These are phyloP conservation scores for Helianthus tuberosus DNA, from an alignment of 129 eudicot genomes.

Conservation along the genomic window DNA sequence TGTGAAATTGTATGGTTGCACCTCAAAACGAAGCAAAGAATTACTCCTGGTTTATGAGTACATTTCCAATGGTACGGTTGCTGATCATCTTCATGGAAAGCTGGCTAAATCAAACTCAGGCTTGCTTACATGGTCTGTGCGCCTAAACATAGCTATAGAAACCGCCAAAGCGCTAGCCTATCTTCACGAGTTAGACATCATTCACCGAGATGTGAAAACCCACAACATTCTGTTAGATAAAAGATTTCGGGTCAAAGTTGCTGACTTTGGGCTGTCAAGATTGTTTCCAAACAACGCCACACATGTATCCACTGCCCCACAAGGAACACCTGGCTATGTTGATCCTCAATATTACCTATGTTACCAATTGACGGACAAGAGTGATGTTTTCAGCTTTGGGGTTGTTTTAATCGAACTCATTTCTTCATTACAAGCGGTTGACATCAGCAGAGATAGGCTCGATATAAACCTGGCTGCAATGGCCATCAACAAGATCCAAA, in stretches of 20 bases:
- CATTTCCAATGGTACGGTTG: slow-evolving; percentile 86
- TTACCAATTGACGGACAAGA: slow-evolving; percentile 85
- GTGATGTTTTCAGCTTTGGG: slow-evolving; percentile 92
- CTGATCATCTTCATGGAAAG: slow-evolving; percentile 90
- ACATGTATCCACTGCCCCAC: slow-evolving; percentile 96
- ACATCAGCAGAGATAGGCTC: slow-evolving; percentile 64
- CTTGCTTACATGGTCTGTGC: slow-evolving; percentile 64
- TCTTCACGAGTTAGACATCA: slow-evolving; percentile 73
- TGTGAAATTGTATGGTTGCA: slow-evolving; percentile 79
- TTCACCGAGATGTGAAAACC: slow-evolving; percentile 92
- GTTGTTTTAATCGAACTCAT: slow-evolving; percentile 85
- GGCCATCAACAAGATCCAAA: slow-evolving; percentile 71
- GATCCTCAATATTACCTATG: slow-evolving; percentile 90
- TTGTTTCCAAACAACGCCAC: slow-evolving; percentile 79
- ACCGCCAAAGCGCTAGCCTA: slow-evolving; percentile 84
- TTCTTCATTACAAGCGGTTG: slow-evolving; percentile 84
- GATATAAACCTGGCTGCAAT: slow-evolving; percentile 85
- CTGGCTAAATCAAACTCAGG: slow-evolving; percentile 49
- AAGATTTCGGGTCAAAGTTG: slow-evolving; percentile 78
- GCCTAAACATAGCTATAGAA: slow-evolving; percentile 78
- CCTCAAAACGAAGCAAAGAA: slow-evolving; percentile 76
- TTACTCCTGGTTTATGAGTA: slow-evolving; percentile 86
- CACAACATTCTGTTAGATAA: slow-evolving; percentile 77
- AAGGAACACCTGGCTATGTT: slow-evolving; percentile 95
- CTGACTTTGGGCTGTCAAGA: slow-evolving; percentile 93